Conservation (phyloP, 768 basidiomycete genomes). For the Hemileccinum impolitum region DNA sequence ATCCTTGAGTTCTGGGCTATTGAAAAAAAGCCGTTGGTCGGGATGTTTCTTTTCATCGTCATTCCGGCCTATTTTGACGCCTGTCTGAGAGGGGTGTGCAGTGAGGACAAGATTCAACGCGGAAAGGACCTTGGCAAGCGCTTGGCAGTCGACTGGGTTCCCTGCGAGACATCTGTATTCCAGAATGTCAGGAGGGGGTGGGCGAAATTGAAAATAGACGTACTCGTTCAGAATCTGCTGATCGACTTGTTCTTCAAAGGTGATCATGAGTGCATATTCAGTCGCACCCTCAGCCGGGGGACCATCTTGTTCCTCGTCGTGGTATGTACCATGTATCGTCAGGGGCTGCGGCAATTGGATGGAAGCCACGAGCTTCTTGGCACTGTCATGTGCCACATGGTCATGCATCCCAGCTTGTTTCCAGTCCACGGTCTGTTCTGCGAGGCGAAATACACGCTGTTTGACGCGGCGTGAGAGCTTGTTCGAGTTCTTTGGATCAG, state of each 20-base stretch:
- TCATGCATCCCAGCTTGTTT: conserved; percentile 31
- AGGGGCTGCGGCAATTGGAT: conserved; percentile 40
- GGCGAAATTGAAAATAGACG: conserved; percentile 8
- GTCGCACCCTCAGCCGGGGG: conserved; percentile 20
- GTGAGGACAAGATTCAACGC: conserved; percentile 48
- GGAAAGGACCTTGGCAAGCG: conserved; percentile 48
- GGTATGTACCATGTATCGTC: conserved; percentile 34
- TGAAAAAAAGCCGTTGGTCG: conserved; percentile 41
- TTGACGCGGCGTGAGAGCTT: conserved; percentile 34
- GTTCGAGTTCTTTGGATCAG: conserved; percentile 6
- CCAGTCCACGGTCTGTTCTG: conserved; percentile 41
- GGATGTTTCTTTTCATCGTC: conserved; percentile 26
- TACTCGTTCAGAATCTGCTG: conserved; percentile 13
- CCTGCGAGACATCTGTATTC: conserved; percentile 55
- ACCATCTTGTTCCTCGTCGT: conserved; percentile 35
- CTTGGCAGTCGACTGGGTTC: conserved; percentile 49
- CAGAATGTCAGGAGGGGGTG: conserved; percentile 7
- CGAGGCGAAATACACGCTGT: conserved; percentile 42
- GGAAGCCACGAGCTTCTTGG: conserved; percentile 41
- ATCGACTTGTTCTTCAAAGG: conserved; percentile 39
- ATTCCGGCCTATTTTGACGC: conserved; percentile 48
- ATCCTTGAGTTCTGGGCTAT: conserved; percentile 26
- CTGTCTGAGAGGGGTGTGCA: conserved; percentile 38
- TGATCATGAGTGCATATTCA: conserved; percentile 40
- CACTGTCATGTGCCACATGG: conserved; percentile 44